Conservation (phyloP, 495 filamentous ascomycete genomes). For the Penicillium waksmanii region DNA sequence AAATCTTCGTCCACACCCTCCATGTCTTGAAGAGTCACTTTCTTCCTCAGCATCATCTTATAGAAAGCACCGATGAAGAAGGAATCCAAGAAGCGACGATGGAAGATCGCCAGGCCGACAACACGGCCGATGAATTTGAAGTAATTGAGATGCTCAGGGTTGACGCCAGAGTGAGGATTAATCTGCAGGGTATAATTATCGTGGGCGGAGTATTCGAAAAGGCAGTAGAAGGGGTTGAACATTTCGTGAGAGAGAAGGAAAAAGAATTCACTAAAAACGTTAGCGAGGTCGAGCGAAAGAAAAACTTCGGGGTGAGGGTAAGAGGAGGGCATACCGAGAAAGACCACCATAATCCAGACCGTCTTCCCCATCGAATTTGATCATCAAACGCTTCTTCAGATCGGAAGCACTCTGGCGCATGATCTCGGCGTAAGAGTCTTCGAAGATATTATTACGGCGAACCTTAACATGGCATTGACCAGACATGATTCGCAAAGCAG, state of each 20-base stretch:
- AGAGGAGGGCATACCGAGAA: conserved; percentile 61
- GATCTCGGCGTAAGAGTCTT: conserved; percentile 98
- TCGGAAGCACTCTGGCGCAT: conserved; percentile 96
- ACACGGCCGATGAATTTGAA: conserved; percentile 99
- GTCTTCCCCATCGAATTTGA: conserved; percentile 99
- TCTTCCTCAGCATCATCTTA: conserved; percentile 98
- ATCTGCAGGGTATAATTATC: conserved; percentile 99
- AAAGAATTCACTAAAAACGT: conserved; percentile 83
- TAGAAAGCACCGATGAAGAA: conserved; percentile 99
- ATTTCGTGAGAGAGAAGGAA: conserved; percentile 99
- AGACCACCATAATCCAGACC: conserved; percentile 98
- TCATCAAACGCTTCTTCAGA: conserved; percentile 97
- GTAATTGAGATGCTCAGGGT: conserved; percentile 98
- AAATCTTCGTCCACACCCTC: conserved; percentile 98
- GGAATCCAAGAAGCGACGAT: conserved; percentile 94
- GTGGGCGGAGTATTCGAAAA: conserved; percentile 99
- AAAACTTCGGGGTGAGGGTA: not conserved
- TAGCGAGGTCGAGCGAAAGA: conserved; percentile 28
- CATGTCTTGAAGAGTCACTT: conserved; percentile 92
- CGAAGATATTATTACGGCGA: conserved; percentile 93
- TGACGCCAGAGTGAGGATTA: conserved; percentile 99
- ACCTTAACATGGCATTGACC: conserved; percentile 99
- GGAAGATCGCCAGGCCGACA: conserved; percentile 97
- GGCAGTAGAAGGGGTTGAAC: conserved; percentile 99
- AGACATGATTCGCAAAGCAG: conserved; percentile 89